Evolutionary conservation across 257 asterid genomes (phyloP).

Genomic region (Osmanthus fragrans): DNA sequence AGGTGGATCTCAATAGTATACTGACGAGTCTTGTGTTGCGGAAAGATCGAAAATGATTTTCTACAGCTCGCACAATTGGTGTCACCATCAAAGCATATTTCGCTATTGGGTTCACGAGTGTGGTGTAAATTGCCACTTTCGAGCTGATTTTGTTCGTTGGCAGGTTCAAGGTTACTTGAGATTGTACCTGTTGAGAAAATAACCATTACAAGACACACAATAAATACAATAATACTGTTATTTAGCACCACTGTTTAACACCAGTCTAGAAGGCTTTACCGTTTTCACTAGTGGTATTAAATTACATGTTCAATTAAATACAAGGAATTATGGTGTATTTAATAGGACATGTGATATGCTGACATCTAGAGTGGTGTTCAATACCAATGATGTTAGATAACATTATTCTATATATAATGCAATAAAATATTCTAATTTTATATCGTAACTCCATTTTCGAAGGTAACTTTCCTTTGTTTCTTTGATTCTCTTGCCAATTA

Average conservation of each 20-base stretch:
- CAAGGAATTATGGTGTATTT: no score
- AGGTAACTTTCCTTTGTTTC: no score
- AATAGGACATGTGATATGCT: no score
- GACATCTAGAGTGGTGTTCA: no score
- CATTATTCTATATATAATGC: no score
- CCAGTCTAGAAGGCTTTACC: no score
- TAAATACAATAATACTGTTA: no score
- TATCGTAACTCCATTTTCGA: not conserved
- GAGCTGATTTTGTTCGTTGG: slow-evolving; percentile 55
- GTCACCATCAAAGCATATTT: slow-evolving; percentile 80
- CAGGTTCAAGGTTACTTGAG: slow-evolving; percentile 85
- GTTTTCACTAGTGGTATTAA: no score
- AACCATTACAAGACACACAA: not conserved
- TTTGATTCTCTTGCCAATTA: no score
- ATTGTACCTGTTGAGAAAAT: slow-evolving; percentile 12
- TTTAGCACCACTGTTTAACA: no score
- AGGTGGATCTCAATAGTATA: slow-evolving; percentile 38
- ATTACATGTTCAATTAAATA: no score
- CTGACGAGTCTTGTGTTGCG: slow-evolving; percentile 32
- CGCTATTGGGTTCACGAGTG: slow-evolving; percentile 77
- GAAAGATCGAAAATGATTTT: slow-evolving; percentile 33
- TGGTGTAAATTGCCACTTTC: slow-evolving; percentile 72
- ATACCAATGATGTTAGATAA: no score
- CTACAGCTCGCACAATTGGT: slow-evolving; percentile 59
- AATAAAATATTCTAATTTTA: not conserved